Evolutionary conservation across 2,329 filamentous ascomycete species (phyloP).

Genomic region (Tympanopsis confertula): DNA sequence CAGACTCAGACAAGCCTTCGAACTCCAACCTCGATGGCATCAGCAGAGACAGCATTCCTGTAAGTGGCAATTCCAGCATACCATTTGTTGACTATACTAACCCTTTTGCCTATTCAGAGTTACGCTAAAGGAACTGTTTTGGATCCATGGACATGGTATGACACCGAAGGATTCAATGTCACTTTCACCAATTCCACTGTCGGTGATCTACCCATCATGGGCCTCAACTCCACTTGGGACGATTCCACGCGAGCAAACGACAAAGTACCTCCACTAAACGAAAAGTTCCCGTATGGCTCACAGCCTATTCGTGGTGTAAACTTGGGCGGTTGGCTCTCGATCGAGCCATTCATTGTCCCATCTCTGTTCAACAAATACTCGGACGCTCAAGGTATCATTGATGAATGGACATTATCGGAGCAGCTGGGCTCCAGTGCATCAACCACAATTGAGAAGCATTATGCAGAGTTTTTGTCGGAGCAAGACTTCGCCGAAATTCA

Average conservation of each 20-base stretch:
- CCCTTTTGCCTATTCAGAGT: no score
- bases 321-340: constrained; percentile 60
- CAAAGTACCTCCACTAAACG: constrained; percentile 51
- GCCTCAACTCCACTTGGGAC: constrained; percentile 57
- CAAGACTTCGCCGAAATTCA: constrained; percentile 44
- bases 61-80: no score
- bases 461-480: constrained; percentile 34
- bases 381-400: constrained; percentile 19
- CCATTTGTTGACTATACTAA: no score
- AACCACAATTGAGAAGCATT: constrained; percentile 31
- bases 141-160: constrained; percentile 65
- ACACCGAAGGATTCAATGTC: constrained; percentile 62
- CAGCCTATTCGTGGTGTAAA: constrained; percentile 61
- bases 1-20: neutral
- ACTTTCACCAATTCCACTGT: constrained; percentile 60
- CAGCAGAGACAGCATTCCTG: neutral
- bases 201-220: constrained; percentile 59
- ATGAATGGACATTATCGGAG: constrained; percentile 37
- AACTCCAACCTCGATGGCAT: neutral
- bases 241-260: constrained; percentile 52
- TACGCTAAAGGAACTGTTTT: constrained; percentile 37
- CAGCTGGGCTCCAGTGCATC: constrained; percentile 32
- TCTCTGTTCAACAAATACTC: constrained; percentile 48
- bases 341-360: constrained; percentile 68
- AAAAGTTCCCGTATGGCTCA: constrained; percentile 50